phyloP scores from a whole-genome alignment of 768 basidiomycete species.

The Tricholoma furcatifolium region DNA sequence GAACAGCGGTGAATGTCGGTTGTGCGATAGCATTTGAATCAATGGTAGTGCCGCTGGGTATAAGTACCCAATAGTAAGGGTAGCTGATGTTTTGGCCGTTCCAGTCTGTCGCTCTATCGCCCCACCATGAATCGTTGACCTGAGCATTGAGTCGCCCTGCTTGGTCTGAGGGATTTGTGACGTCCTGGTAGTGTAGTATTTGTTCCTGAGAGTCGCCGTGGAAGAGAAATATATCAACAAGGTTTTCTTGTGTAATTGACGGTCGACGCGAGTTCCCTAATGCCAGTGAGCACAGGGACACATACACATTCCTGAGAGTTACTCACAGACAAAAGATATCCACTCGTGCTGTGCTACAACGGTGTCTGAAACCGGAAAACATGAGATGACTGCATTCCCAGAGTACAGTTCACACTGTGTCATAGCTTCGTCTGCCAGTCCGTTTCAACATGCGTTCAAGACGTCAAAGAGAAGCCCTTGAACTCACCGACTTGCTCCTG shows the following conservation, averaged over 20 bases:
- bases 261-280: slow-evolving; percentile 78
- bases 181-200: slow-evolving; percentile 42
- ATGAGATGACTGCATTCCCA: slow-evolving; percentile 74
- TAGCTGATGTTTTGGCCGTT: slow-evolving; percentile 54
- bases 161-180: slow-evolving; percentile 46
- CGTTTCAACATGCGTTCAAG: background rate
- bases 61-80: slow-evolving; percentile 79
- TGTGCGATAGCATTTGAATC: slow-evolving; percentile 63
- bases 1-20: slow-evolving; percentile 75
- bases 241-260: slow-evolving; percentile 56
- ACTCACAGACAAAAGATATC: slow-evolving; percentile 80
- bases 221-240: slow-evolving; percentile 77
- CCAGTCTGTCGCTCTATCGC: slow-evolving; percentile 46
- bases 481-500: slow-evolving; percentile 30
- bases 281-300: slow-evolving; percentile 9
- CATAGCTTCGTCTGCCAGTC: slow-evolving; percentile 39
- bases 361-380: slow-evolving; percentile 62
- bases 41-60: slow-evolving; percentile 52
- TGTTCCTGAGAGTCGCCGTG: slow-evolving; percentile 62
- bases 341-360: slow-evolving; percentile 71
- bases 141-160: slow-evolving; percentile 52
- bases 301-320: slow-evolving; percentile 12
- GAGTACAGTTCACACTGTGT: slow-evolving; percentile 51
- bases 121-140: slow-evolving; percentile 80
- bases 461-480: background rate